These are phyloP conservation scores for Boletus rubroflammeus DNA, from an alignment of 768 basidiomycete genomes.

Conservation along the genomic window DNA sequence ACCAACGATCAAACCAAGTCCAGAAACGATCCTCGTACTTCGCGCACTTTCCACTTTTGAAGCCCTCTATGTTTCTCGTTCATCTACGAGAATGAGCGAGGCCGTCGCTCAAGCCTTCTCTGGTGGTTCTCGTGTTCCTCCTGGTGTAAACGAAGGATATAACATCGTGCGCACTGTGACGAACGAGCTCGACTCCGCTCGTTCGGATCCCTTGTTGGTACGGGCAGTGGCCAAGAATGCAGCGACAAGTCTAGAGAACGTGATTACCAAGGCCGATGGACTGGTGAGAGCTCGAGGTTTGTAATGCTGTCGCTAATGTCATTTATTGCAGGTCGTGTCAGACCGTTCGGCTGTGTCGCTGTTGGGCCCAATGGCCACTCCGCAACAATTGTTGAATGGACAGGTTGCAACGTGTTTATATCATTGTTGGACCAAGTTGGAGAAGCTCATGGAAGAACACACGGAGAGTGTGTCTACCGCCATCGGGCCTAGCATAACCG, in stretches of 20 bases:
- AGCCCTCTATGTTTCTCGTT: constrained; percentile 81
- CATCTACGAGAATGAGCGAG: constrained; percentile 81
- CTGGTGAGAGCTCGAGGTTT: constrained; percentile 47
- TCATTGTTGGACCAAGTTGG: constrained; percentile 23
- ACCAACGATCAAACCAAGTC: constrained; percentile 42
- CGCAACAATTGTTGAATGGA: constrained; percentile 75
- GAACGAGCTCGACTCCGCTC: constrained; percentile 65
- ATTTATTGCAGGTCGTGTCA: constrained; percentile 50
- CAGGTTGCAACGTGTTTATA: constrained; percentile 69
- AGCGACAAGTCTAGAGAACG: constrained; percentile 62
- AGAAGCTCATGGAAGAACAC: constrained; percentile 26
- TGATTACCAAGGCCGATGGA: constrained; percentile 59
- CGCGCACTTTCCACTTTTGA: constrained; percentile 84
- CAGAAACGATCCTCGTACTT: constrained; percentile 87
- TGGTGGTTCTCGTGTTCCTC: constrained; percentile 64
- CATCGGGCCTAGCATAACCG: constrained; percentile 57
- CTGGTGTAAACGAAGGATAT: constrained; percentile 71
- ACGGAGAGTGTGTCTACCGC: constrained; percentile 44
- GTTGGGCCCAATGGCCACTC: constrained; percentile 71
- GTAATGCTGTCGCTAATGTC: background rate
- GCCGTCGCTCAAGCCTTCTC: constrained; percentile 71
- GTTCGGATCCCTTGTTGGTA: constrained; percentile 78
- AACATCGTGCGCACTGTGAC: constrained; percentile 72
- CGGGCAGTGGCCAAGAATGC: constrained; percentile 75
- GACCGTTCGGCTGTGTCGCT: constrained; percentile 74